Base-by-base conservation (phyloP, 768 basidiomycete genomes). In the Boletus eberwhitei region DNA sequence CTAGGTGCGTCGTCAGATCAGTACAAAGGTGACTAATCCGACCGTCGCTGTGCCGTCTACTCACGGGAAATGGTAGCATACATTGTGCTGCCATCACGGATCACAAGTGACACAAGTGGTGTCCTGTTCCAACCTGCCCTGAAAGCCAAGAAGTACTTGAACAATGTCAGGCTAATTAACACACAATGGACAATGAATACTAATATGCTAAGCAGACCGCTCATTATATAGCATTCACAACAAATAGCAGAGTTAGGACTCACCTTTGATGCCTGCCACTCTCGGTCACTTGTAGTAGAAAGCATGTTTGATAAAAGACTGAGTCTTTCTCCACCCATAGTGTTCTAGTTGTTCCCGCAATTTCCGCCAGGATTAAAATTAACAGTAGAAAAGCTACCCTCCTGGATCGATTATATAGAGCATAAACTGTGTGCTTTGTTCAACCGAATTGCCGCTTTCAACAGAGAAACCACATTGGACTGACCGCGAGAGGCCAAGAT, bases 31-130 rank as follows among this genome's bases (percentile, higher is more conserved):
- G 4, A 34, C 16, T 5, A 13, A 32, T 22, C 22, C 7, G 8
- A 22, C 14, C 13, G 7, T 29, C 6, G 34, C 19, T 32, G 16
- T 11, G 19, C 40, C 2, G 12, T 17, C 31, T 21, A 51, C 64
- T 56, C 50, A 65, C 64, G 35, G 21, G 45, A 1, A 2, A 31
- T 39, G 0, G 47, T 31, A 31, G n/a, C 49, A 43, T 59, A 65
- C 3, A 59, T 53, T 34, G 34, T 55, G 31, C 53, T 52, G 26
- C 51, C 34, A 26, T 64, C 61, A 36, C 58, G 59, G 40, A 67
- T 38, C 22, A 65, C 38, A 9, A 67, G 57, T 12, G 55, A 59
- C n/a, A 67, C 54, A 7, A 65, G 57, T 9, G 62, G 59, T 2
- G 57, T 52, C 24, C 62, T 59, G 4, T 55, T 55, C 59, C 57